Percentiles rank a stretch among this genome's conserved stretches.
Evolutionary conservation across 2,329 filamentous ascomycete species (phyloP).

Genomic region (Dissoconium aciculare): DNA sequence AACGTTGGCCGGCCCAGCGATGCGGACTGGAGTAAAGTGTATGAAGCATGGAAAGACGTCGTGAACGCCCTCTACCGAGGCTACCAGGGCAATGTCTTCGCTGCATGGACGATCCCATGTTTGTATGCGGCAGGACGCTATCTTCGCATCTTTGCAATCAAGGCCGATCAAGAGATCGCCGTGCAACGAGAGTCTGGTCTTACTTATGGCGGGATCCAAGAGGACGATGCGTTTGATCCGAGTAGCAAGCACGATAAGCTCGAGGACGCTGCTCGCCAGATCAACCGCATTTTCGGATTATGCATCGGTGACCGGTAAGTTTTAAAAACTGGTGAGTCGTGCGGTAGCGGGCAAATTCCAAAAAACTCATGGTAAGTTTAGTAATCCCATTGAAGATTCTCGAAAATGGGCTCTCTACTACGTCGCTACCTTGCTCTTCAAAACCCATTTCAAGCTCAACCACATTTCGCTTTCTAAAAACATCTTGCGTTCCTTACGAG

Average conservation of each 20-base stretch:
- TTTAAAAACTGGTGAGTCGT: too few species aligned
- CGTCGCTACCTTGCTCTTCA: constrained; percentile 87
- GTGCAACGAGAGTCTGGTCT: constrained; percentile 29
- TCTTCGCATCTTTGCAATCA: constrained; percentile 75
- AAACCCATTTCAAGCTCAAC: constrained; percentile 87
- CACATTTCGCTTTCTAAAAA: constrained; percentile 80
- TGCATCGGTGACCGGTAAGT: constrained; percentile 82
- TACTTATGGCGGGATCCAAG: constrained; percentile 42
- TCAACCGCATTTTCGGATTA: constrained; percentile 83
- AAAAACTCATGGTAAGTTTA: constrained; percentile 26
- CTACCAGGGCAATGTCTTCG: constrained; percentile 61
- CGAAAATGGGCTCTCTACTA: constrained; percentile 98
- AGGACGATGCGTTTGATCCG: constrained; percentile 73
- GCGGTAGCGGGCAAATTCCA: constrained; percentile 5
- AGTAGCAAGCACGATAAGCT: constrained; percentile 67
- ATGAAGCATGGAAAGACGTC: constrained; percentile 78
- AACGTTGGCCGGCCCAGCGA: constrained; percentile 28
- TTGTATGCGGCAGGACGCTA: constrained; percentile 80
- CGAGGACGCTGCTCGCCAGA: constrained; percentile 75
- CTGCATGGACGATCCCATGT: constrained; percentile 84
- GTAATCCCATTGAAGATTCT: constrained; percentile 70
- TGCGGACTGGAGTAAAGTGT: constrained; percentile 67
- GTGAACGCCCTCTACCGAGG: constrained; percentile 63
- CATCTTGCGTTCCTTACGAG: constrained; percentile 68
- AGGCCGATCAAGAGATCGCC: constrained; percentile 60